Percentiles rank a stretch among this genome's conserved stretches.
These are phyloP conservation scores for Prunus padus DNA, from an alignment of 306 rosid genomes.

Conservation along the genomic window DNA sequence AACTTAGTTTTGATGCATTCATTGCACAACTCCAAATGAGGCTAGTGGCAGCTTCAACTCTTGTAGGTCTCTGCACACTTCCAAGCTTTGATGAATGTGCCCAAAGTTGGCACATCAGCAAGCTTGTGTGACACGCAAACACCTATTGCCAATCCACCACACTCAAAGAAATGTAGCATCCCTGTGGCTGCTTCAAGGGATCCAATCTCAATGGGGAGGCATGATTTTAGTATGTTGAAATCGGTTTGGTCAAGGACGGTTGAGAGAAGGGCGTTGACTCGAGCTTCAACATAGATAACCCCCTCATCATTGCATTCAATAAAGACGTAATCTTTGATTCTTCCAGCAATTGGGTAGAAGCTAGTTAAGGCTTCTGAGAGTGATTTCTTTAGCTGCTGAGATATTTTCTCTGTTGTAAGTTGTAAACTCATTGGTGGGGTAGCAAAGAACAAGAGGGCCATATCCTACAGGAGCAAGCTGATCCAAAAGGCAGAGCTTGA, in stretches of 20 bases:
- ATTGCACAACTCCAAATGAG: slow-evolving; percentile 46
- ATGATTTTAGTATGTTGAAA: background rate
- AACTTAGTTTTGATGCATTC: slow-evolving; percentile 17
- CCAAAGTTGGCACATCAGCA: slow-evolving; percentile 30
- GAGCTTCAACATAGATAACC: slow-evolving; percentile 20
- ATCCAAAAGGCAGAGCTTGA: slow-evolving; percentile 12
- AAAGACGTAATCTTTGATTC: slow-evolving; percentile 21
- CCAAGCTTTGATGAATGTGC: slow-evolving; percentile 34
- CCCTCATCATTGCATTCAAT: slow-evolving; percentile 26
- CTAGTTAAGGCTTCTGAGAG: slow-evolving; percentile 36
- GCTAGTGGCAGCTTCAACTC: slow-evolving; percentile 39
- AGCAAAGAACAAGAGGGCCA: slow-evolving; percentile 13
- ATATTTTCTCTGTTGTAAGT: background rate
- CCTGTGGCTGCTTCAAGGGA: slow-evolving; percentile 15
- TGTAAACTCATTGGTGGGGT: background rate
- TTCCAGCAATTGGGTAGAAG: slow-evolving; percentile 49
- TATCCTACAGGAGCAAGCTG: slow-evolving; percentile 20
- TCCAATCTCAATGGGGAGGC: slow-evolving; percentile 9
- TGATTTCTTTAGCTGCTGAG: slow-evolving; percentile 37
- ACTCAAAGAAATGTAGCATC: slow-evolving; percentile 28
- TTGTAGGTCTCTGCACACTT: slow-evolving; percentile 15
- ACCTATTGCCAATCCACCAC: slow-evolving; percentile 49
- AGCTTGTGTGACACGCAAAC: slow-evolving; percentile 36
- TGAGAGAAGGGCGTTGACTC: slow-evolving; percentile 2
- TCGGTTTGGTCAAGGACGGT: slow-evolving; percentile 12